These are phyloP conservation scores for Metrosideros polymorpha DNA, from an alignment of 441 rosid species.

Conservation along the genomic window DNA sequence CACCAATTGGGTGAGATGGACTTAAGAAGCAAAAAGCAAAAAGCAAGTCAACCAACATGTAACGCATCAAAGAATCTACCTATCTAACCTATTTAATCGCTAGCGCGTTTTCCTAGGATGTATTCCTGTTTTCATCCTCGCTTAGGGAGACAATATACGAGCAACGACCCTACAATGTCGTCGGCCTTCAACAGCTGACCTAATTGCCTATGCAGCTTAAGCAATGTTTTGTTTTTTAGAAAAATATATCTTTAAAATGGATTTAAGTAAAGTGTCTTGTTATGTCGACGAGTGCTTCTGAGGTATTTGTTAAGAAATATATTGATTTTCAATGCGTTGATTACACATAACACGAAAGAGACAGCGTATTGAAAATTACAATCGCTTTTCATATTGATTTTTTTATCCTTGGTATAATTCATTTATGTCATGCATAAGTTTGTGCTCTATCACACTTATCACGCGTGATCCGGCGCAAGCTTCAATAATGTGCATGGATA, in stretches of 20 bases:
- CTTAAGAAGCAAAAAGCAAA: not conserved
- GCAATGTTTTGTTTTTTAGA: not conserved
- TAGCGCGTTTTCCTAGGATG: not conserved
- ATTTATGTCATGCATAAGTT: not conserved
- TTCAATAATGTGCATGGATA: not conserved
- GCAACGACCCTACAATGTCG: not conserved
- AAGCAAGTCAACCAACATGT: not conserved
- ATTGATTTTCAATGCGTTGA: not conserved
- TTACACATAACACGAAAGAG: accelerated
- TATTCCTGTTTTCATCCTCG: not conserved
- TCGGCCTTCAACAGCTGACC: not conserved
- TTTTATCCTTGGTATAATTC: not conserved
- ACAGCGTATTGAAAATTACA: too few species aligned
- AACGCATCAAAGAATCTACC: not conserved
- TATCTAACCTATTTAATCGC: not conserved
- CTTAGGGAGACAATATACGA: not conserved
- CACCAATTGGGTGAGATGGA: not conserved
- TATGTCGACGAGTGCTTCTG: accelerated
- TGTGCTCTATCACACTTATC: accelerated
- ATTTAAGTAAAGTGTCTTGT: accelerated
- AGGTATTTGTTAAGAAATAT: accelerated
- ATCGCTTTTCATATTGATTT: too few species aligned
- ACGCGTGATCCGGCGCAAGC: not conserved
- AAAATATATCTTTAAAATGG: accelerated
- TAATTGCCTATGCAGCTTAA: not conserved